Evolutionary conservation across 2,329 filamentous ascomycete genomes (phyloP), one percentile per base, ranked within the genome.

Genomic region (Aspergillus sp.): DNA sequence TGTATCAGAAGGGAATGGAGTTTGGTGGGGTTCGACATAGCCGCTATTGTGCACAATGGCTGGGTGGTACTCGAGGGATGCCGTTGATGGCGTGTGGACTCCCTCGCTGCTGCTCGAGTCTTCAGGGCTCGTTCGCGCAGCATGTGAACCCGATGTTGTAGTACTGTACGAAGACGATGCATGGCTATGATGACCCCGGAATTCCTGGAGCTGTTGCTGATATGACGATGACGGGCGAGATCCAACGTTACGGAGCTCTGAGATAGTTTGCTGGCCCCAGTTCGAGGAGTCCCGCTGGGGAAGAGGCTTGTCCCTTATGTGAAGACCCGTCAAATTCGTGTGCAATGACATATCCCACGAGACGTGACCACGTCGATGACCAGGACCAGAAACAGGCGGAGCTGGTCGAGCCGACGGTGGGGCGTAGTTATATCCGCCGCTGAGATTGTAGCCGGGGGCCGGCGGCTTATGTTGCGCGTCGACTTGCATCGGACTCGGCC

Each of bases 401-500:
- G 68, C 66, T 18, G 76, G 75, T 20, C 76, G 74, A 34, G 67
- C 68, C 7, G 68, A 59, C 4, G 72, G 69, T 24, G 70, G 70
- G 6, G 60, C 57, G 39, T 74, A 74, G 49, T 68, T 72, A 58
- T 73, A 77, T 1, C 70, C 69, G 24, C 69, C 66, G 11, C 69
- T 67, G 57, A 75, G 72, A 7, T 55, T 64, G 48, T 70, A 64
- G 36, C 54, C 65, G 4, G 65, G 62, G n/a, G 64, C 48, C n/a
- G 68, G 75, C 53, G 68, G 75, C 55, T 15, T 77, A 64, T 50
- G 74, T 3, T 78, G 78, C 42, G 75, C 68, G 64, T 96, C 91
- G 9, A 92, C 76, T 68, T 89, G 84, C 90, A 95, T 93, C 0
- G 91, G 90, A 52, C 90, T 92, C 2, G 85, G 80, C 53, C 83